These are phyloP conservation scores for Xylariaceae sp. DNA, from an alignment of 2,329 filamentous ascomycete species.

Conservation along the genomic window DNA sequence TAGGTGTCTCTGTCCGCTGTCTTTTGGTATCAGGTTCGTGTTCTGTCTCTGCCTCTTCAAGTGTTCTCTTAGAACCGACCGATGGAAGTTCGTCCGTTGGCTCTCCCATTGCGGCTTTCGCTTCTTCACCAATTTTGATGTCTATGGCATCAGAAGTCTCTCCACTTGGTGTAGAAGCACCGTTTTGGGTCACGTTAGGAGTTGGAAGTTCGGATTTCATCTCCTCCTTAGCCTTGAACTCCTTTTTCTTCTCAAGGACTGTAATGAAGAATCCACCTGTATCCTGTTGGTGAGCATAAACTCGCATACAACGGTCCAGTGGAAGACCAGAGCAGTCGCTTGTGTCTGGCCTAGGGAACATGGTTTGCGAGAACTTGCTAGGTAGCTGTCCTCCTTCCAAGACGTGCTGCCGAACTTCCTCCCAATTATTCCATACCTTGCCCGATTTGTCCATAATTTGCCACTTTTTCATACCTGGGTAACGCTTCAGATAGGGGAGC, in stretches of 20 bases:
- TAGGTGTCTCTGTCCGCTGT: slow-evolving; percentile 38
- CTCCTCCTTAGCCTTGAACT: slow-evolving; percentile 75
- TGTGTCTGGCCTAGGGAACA: slow-evolving; percentile 68
- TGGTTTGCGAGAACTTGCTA: slow-evolving; percentile 67
- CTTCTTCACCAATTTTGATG: slow-evolving; percentile 38
- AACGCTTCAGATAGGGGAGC: slow-evolving; percentile 71
- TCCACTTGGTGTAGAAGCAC: slow-evolving; percentile 18
- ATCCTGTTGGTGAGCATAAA: slow-evolving; percentile 93
- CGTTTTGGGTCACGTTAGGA: slow-evolving; percentile 17
- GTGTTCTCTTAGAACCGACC: slow-evolving; percentile 34
- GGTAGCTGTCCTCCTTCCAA: slow-evolving; percentile 59
- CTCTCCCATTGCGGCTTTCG: slow-evolving; percentile 31
- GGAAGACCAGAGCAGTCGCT: slow-evolving; percentile 61
- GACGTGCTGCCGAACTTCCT: slow-evolving; percentile 69
- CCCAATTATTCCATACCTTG: slow-evolving; percentile 74
- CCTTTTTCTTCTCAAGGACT: slow-evolving; percentile 84
- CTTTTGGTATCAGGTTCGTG: slow-evolving; percentile 44
- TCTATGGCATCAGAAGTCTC: slow-evolving; percentile 24
- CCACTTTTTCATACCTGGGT: slow-evolving; percentile 75
- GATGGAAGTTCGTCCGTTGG: slow-evolving; percentile 34
- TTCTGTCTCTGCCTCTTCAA: slow-evolving; percentile 36
- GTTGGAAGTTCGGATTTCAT: slow-evolving; percentile 44
- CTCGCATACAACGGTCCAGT: slow-evolving; percentile 83
- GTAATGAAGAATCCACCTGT: slow-evolving; percentile 98
- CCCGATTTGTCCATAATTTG: slow-evolving; percentile 85